A percentile compares a stretch with the other conserved stretches of the same genome.
Conservation (phyloP, 208 protist genomes). For the Trypanosoma conorhini region DNA sequence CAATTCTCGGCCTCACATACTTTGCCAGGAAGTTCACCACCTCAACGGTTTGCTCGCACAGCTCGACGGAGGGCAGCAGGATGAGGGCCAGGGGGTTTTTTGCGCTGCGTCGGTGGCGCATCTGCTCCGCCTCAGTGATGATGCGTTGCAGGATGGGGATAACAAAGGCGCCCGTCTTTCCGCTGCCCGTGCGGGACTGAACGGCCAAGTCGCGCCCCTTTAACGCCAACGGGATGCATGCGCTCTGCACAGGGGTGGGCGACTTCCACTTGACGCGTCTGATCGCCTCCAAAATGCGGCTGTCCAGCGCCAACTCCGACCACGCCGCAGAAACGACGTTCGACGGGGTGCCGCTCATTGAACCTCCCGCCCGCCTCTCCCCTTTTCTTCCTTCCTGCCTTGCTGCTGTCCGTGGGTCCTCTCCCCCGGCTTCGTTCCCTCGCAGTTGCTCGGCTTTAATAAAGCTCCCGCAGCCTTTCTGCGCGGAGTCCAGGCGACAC, state of each 20-base stretch:
- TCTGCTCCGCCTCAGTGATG: constrained; percentile 73
- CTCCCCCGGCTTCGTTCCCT: background rate
- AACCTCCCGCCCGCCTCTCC: background rate
- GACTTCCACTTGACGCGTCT: constrained; percentile 75
- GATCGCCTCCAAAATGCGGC: constrained; percentile 81
- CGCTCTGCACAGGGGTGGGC: constrained; percentile 94
- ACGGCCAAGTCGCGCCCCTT: constrained; percentile 90
- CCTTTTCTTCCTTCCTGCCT: background rate
- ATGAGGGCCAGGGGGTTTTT: constrained; percentile 90
- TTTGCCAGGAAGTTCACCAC: constrained; percentile 68
- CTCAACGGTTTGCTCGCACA: constrained; percentile 95
- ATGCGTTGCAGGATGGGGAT: constrained; percentile 88
- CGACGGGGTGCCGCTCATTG: constrained; percentile 8
- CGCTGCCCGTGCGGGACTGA: constrained; percentile 85
- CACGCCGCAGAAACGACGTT: constrained; percentile 48
- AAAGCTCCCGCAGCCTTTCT: background rate
- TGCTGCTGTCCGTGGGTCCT: background rate
- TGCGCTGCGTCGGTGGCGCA: constrained; percentile 36
- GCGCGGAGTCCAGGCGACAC: background rate
- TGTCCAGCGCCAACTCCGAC: constrained; percentile 78
- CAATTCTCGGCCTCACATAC: constrained; percentile 77
- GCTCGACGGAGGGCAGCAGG: constrained; percentile 95
- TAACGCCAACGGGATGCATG: constrained; percentile 93
- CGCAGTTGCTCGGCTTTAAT: background rate
- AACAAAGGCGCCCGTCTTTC: constrained; percentile 91